Conservation (phyloP, 148 eudicot genomes). For the Heliamphora exappendiculata region DNA sequence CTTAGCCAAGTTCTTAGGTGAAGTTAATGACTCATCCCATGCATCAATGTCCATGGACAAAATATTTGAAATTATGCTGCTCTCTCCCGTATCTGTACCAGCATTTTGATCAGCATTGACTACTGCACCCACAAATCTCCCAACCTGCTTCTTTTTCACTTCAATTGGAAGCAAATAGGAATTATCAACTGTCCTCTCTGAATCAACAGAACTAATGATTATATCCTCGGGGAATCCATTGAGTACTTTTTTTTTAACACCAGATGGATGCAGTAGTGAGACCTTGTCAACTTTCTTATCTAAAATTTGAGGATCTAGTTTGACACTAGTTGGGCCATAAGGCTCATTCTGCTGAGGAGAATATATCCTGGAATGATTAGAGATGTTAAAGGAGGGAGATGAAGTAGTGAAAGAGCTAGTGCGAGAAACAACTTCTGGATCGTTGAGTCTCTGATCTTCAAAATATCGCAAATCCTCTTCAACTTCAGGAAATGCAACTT, state of each 20-base stretch:
- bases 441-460: slow-evolving; percentile 47
- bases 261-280: slow-evolving; percentile 21
- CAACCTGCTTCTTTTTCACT: slow-evolving; percentile 25
- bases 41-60: slow-evolving; percentile 71
- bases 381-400: slow-evolving; percentile 35
- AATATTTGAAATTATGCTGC: slow-evolving; percentile 82
- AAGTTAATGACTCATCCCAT: slow-evolving; percentile 73
- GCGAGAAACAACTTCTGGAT: slow-evolving; percentile 44
- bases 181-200: slow-evolving; percentile 18
- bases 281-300: slow-evolving; percentile 28
- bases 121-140: slow-evolving; percentile 39
- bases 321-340: slow-evolving; percentile 20
- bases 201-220: slow-evolving; percentile 20
- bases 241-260: slow-evolving; percentile 28
- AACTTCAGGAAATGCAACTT: slow-evolving; percentile 29
- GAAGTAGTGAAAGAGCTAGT: slow-evolving; percentile 24
- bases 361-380: slow-evolving; percentile 29
- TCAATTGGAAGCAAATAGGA: slow-evolving; percentile 30
- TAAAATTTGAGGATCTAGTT: slow-evolving; percentile 26
- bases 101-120: slow-evolving; percentile 22
- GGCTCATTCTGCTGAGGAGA: slow-evolving; percentile 28
- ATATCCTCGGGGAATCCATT: slow-evolving; percentile 39
- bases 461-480: slow-evolving; percentile 49
- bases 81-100: slow-evolving; percentile 57
- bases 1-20: slow-evolving; percentile 67